Percentiles rank a stretch among this genome's conserved stretches.
phyloP scores from a whole-genome alignment of 306 rosid genomes.

The Ormosia semicastrata region DNA sequence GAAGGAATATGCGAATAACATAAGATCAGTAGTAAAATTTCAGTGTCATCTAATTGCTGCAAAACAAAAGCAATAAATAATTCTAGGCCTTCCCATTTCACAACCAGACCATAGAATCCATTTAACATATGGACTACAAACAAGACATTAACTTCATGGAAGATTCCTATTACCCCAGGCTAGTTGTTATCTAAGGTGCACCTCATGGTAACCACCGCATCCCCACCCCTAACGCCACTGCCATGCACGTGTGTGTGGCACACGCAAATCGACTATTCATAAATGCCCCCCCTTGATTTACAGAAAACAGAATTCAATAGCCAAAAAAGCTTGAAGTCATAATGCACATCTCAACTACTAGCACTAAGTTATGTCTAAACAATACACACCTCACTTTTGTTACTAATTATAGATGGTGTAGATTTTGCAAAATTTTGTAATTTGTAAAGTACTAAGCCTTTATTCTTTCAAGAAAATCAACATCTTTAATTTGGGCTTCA shows the following conservation, averaged over 20 bases:
- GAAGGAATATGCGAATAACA: background rate
- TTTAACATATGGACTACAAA: background rate
- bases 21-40: background rate
- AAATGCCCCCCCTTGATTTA: background rate
- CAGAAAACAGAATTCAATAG: background rate
- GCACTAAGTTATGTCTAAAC: background rate
- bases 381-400: background rate
- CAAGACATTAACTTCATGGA: background rate
- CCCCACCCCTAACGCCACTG: background rate
- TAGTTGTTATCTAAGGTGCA: background rate
- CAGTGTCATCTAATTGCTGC: background rate
- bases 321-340: background rate
- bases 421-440: no score
- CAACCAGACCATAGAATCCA: background rate
- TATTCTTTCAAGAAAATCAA: constrained; percentile 41
- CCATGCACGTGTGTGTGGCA: background rate
- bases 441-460: constrained; percentile 6
- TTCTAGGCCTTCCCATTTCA: background rate
- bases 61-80: constrained; percentile 16
- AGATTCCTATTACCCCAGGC: background rate
- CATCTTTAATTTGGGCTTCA: constrained; percentile 58
- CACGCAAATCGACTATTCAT: background rate
- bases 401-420: no score
- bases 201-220: background rate
- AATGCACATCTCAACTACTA: background rate